Conservation (phyloP, 768 basidiomycete species). For the Boletus reticulatus region DNA sequence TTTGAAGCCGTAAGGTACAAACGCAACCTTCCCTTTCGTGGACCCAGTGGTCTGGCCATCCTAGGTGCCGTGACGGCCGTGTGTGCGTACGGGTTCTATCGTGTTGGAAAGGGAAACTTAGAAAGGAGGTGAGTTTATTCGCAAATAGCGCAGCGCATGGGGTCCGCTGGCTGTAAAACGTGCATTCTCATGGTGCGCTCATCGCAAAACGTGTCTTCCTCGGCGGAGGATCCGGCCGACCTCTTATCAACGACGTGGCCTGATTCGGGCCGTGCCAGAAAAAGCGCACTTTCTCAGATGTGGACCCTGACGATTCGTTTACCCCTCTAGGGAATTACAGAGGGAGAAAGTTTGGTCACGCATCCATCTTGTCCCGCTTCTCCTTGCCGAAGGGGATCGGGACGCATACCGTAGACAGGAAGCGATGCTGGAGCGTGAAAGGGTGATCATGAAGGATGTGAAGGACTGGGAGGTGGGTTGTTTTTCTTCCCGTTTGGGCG, state of each 20-base stretch:
- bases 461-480: constrained; percentile 87
- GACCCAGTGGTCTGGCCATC: constrained; percentile 80
- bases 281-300: constrained; percentile 42
- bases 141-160: constrained; percentile 17
- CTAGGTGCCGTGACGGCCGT: constrained; percentile 84
- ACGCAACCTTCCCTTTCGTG: constrained; percentile 88
- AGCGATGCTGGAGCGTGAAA: constrained; percentile 76
- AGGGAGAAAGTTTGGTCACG: constrained; percentile 95
- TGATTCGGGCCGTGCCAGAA: constrained; percentile 42
- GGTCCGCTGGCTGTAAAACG: constrained; percentile 70
- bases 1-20: constrained; percentile 94
- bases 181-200: constrained; percentile 57
- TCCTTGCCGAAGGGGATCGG: constrained; percentile 93
- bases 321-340: constrained; percentile 75
- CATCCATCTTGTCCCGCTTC: constrained; percentile 88
- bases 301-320: constrained; percentile 33
- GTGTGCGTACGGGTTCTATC: constrained; percentile 90
- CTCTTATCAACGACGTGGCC: constrained; percentile 42
- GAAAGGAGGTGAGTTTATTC: constrained; percentile 78
- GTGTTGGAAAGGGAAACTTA: constrained; percentile 84
- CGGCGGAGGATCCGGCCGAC: constrained; percentile 46
- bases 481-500: constrained; percentile 14
- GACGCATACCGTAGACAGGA: constrained; percentile 79
- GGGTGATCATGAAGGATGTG: constrained; percentile 94
- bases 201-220: constrained; percentile 62